Evolutionary conservation across 164 flowering plant genomes (phyloP), one percentile per base, ranked within the genome.

Genomic region (Malania oleifera): DNA sequence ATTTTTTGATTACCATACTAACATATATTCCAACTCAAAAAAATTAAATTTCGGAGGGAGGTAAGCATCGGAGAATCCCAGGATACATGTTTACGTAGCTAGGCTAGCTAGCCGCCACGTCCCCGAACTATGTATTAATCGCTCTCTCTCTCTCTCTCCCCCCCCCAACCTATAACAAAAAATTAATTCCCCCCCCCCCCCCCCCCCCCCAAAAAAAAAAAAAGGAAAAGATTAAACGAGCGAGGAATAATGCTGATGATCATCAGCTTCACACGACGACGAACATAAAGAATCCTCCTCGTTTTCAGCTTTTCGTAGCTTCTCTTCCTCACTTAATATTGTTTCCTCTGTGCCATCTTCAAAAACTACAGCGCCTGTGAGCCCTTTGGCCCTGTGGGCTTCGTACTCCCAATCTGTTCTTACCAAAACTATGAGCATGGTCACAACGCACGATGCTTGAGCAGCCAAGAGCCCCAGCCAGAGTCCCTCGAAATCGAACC

Each of bases 391-490:
- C 48, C 77, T 70, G 22, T 58, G 50, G 3, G 82, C 82, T 54
- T 84, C 70, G 17, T 28, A 43, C 1, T 73, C 76, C 90, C 90
- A 84, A 62, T 84, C 75, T 0, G 87, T 84, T 1, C 63, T 22
- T 12, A 23, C 10, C 65, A 80, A 18, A 23, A 80, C 87, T 51
- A 76, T 26, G 69, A 82, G 20, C 90, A 84, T 84, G 38, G 77
- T 67, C 67, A 75, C 59, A 34, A 69, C 72, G 61, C 87, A 82
- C 15, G 79, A 75, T 7, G 40, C 70, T 41, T 84, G 85, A 2
- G 90, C 90, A 2, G 85, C 85, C 54, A 84, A 44, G 0, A 84
- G 72, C 4, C 90, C 90, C 13, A 84, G 44, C 90, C 90, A 84
- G 24, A 84, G 65, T n/a, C 90, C 90, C 44, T 46, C 17, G 52